These are phyloP conservation scores for Chamaecyparis obtusa DNA, from an alignment of 75 land plant species.

Conservation along the genomic window DNA sequence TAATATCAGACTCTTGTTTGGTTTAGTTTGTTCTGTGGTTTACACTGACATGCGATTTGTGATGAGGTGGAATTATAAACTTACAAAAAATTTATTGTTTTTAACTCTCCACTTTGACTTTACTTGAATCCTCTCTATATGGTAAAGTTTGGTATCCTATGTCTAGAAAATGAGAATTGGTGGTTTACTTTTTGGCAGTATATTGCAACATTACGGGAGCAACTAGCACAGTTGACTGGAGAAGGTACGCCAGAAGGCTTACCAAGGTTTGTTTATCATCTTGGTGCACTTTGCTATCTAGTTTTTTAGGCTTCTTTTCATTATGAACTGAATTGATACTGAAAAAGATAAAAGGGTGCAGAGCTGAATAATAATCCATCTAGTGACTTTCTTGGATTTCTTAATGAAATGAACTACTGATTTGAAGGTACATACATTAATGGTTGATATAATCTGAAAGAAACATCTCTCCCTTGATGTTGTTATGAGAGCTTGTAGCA, in stretches of 20 bases:
- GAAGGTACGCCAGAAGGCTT: conserved; percentile 70
- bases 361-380: not conserved
- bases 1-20: not conserved
- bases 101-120: not conserved
- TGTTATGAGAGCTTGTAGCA: not conserved
- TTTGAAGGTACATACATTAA: not conserved
- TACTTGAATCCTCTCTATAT: not conserved
- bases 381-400: not conserved
- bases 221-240: conserved; percentile 53
- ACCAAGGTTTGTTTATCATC: conserved; percentile 35
- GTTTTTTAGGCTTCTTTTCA: not conserved
- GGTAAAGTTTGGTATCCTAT: not conserved
- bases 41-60: not conserved
- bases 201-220: conserved; percentile 76
- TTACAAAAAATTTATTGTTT: not conserved
- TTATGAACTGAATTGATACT: not conserved
- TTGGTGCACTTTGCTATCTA: not conserved
- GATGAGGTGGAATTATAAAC: not conserved
- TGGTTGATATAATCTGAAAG: not conserved
- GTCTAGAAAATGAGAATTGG: not conserved
- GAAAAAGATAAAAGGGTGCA: not conserved
- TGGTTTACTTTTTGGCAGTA: conserved; percentile 43
- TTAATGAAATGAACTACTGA: not conserved
- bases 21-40: not conserved
- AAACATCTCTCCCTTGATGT: not conserved